Evolutionary conservation across 2,329 filamentous ascomycete species (phyloP).

Genomic region (Chalaropsis ovoidea): DNA sequence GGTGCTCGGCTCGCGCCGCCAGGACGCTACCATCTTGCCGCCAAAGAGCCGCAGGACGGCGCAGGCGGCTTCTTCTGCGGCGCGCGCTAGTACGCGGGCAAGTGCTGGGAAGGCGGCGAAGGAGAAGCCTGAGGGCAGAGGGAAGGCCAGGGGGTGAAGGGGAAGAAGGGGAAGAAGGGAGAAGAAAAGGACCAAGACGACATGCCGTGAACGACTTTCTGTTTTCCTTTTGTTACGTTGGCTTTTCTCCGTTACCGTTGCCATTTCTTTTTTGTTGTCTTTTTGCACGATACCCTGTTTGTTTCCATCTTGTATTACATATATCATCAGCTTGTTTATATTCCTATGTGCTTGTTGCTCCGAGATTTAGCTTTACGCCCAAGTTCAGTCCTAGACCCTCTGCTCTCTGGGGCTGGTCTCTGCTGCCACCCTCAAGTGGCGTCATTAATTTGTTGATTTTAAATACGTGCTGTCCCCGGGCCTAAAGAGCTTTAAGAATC

Average conservation of each 20-base stretch:
- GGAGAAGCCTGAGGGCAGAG: neutral
- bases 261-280: neutral
- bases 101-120: neutral
- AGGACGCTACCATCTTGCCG: neutral
- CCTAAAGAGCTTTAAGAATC: conserved; percentile 44
- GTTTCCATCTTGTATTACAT: conserved; percentile 11
- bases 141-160: neutral
- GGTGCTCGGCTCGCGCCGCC: neutral
- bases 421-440: too few species aligned
- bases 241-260: neutral
- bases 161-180: neutral
- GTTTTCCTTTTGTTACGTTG: neutral
- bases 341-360: neutral
- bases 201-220: neutral
- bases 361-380: neutral
- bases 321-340: neutral
- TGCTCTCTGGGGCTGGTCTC: neutral
- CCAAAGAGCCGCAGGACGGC: neutral
- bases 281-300: conserved; percentile 13
- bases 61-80: neutral
- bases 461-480: neutral
- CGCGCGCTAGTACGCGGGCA: neutral
- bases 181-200: neutral
- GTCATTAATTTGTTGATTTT: neutral
- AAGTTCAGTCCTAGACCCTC: too few species aligned